These are phyloP conservation scores for Schwanniomyces occidentalis DNA, from an alignment of 805 yeast genomes.

Conservation along the genomic window DNA sequence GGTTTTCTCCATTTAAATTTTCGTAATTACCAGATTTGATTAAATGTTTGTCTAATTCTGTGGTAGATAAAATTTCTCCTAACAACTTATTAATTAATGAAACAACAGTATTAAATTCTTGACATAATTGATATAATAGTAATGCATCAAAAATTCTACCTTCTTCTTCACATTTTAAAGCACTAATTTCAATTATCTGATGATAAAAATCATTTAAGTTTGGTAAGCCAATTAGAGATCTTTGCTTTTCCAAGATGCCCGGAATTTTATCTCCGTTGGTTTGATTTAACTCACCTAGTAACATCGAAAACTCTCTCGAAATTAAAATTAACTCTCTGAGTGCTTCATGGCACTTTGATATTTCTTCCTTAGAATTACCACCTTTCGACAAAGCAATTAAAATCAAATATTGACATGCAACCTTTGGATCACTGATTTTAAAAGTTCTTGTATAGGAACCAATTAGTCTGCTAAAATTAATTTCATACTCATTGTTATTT, in stretches of 20 bases:
- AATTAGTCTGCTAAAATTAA: conserved; percentile 61
- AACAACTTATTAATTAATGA: conserved; percentile 69
- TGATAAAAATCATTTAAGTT: conserved; percentile 61
- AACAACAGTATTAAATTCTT: conserved; percentile 82
- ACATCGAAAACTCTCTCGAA: conserved; percentile 76
- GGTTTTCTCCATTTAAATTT: conserved; percentile 32
- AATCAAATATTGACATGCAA: conserved; percentile 86
- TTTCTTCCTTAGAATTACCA: conserved; percentile 42
- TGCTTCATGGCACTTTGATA: conserved; percentile 69
- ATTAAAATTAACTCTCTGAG: conserved; percentile 81
- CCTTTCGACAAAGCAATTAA: conserved; percentile 57
- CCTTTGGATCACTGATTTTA: conserved; percentile 81
- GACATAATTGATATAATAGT: conserved; percentile 81
- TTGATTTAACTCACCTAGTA: conserved; percentile 80
- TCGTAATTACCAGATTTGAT: conserved; percentile 42
- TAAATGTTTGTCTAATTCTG: conserved; percentile 65
- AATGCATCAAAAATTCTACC: conserved; percentile 87
- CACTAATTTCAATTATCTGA: conserved; percentile 81
- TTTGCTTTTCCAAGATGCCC: conserved; percentile 81
- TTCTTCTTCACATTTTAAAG: conserved; percentile 84
- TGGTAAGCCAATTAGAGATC: conserved; percentile 58
- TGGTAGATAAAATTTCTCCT: conserved; percentile 72
- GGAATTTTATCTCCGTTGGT: conserved; percentile 71
- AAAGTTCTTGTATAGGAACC: conserved; percentile 83
- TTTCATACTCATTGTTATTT: conserved; percentile 32